Percentiles rank a stretch among this genome's conserved stretches.
Conservation (phyloP, 441 rosid species). For the Pelargonium fulgidum region DNA sequence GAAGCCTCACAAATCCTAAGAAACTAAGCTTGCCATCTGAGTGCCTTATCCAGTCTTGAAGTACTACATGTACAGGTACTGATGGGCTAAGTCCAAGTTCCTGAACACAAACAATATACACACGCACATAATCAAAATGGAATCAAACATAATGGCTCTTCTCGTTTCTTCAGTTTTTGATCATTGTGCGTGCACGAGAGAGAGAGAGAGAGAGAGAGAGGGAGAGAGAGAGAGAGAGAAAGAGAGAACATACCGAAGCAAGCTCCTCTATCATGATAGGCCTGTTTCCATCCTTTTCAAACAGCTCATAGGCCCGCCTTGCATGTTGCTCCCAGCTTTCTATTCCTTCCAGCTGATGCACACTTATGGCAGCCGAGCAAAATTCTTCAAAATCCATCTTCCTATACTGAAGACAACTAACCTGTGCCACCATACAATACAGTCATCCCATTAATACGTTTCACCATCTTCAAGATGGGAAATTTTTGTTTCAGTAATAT, state of each 20-base stretch:
- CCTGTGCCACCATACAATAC: slow-evolving; percentile 36
- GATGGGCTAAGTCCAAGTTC: slow-evolving; percentile 91
- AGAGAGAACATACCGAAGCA: slow-evolving; percentile 58
- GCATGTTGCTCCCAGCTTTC: slow-evolving; percentile 80
- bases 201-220: background rate
- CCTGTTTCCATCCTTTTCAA: slow-evolving; percentile 83
- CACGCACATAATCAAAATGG: background rate
- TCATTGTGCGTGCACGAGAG: background rate
- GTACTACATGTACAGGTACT: slow-evolving; percentile 76
- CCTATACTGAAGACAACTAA: slow-evolving; percentile 72
- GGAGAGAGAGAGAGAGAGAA: background rate
- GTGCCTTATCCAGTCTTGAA: slow-evolving; percentile 86
- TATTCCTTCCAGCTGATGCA: slow-evolving; percentile 85
- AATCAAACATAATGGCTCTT: background rate
- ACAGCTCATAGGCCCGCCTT: slow-evolving; percentile 66
- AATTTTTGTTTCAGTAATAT: no score
- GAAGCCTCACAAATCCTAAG: slow-evolving; percentile 73
- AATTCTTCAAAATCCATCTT: slow-evolving; percentile 92
- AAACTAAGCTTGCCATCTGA: slow-evolving; percentile 89
- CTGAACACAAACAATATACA: slow-evolving; percentile 23
- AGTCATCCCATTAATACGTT: slow-evolving; percentile 5
- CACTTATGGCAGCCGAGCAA: slow-evolving; percentile 83
- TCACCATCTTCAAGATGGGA: background rate
- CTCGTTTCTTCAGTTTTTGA: background rate
- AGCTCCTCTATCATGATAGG: slow-evolving; percentile 84